Evolutionary conservation across 345 rosid genomes (phyloP).

Genomic region (Pistacia atlantica): DNA sequence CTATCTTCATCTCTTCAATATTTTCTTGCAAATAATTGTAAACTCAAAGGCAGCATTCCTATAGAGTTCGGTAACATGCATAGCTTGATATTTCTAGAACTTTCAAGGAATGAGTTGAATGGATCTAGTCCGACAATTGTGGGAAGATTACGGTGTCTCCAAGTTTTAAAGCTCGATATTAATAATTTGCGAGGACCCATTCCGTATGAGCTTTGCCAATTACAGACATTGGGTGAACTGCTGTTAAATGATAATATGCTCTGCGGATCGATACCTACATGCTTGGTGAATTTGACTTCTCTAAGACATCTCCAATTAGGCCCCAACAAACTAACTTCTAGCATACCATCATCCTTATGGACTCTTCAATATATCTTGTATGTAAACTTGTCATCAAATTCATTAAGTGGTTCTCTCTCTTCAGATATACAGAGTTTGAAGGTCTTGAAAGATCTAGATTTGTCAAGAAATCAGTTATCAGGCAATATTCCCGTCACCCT

Average conservation of each 20-base stretch:
- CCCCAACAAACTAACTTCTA: slow-evolving; percentile 13
- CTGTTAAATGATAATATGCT: neutral
- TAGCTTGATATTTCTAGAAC: neutral
- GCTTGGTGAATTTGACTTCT: slow-evolving; percentile 6
- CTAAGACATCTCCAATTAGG: neutral
- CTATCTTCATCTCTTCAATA: neutral
- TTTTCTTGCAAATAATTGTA: neutral
- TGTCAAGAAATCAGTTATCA: neutral
- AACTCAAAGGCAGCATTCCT: slow-evolving; percentile 18
- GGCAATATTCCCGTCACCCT: slow-evolving; percentile 12
- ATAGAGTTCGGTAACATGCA: slow-evolving; percentile 12
- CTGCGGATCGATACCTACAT: neutral
- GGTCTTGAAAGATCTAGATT: neutral
- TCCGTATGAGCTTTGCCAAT: slow-evolving; percentile 3
- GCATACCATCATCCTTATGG: slow-evolving; percentile 15
- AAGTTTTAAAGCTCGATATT: neutral
- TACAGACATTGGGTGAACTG: neutral
- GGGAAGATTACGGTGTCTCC: slow-evolving; percentile 5
- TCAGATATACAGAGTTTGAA: neutral
- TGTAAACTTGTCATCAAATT: slow-evolving; percentile 25
- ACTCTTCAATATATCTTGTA: slow-evolving; percentile 6
- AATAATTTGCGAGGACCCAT: slow-evolving; percentile 1
- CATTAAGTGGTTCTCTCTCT: slow-evolving; percentile 1
- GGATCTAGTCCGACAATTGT: slow-evolving; percentile 4
- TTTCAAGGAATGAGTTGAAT: neutral